Base-by-base conservation (phyloP, 1,284 basidiomycete genomes). In the Cutaneotrichosporon cyanovorans region DNA sequence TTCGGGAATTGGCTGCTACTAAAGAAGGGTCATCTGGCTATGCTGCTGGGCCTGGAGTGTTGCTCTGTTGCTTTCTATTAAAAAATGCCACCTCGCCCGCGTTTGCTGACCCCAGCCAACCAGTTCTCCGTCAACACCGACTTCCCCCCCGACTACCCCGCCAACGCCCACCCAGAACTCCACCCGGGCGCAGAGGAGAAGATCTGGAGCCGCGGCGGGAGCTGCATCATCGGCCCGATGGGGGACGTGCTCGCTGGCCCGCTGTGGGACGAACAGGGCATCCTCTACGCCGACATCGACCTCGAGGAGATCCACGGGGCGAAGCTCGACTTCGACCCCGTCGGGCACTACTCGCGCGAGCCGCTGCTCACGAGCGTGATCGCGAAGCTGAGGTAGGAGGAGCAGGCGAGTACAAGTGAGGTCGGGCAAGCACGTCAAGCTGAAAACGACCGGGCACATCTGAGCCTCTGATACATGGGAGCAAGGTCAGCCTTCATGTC, bases 201-300 rank as follows among this genome's bases (percentile, higher is more conserved):
- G 19, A 39, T 55, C 8, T 64, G 58, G 59, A 56, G 50, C 32
- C 51, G 73, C n/a, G 83, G 84, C 1, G 83, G 83, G 4, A 81
- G 79, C 59, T 73, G 81, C 35, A 85, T 85, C 46, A 71, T 85
- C 40, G 77, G 73, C 42, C 84, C 84, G 1, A 64, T 84, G 15
- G 83, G 84, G 1, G 72, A 77, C 43, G 73, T 84, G 19, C 74
- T 85, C 7, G 83, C 82, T 3, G 83, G 83, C 5, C 84, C 83
- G 3, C 58, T 85, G 36, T 73, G 76, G 48, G 75, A 76, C 46
- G 61, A 74, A 34, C 80, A 83, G 56, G 83, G 80, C 15, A 72
- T 83, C 0, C 60, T 85, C 39, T 79, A 78, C 3, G 83, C 81
- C 2, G 77, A 60, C 6, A 61, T 85, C 46, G 79, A 84, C 62